phyloP scores from a whole-genome alignment of 2,329 filamentous ascomycete species.

The Fusarium protoensiforme region DNA sequence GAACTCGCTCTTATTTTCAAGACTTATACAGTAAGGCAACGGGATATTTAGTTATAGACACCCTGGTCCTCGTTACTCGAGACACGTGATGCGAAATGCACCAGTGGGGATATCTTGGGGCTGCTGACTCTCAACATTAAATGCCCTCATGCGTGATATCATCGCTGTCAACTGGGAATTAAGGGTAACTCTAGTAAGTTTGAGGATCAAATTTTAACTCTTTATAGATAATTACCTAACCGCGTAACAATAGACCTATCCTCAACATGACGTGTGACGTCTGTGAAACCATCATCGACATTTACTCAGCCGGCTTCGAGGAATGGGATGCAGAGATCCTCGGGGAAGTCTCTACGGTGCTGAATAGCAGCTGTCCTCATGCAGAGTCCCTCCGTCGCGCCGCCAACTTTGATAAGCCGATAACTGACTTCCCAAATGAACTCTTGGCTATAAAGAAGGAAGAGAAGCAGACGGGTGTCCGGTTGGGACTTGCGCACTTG shows the following conservation, averaged over 20 bases:
- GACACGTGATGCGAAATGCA: background rate
- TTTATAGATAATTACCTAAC: background rate
- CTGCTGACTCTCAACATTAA: background rate
- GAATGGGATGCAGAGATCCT: conserved; percentile 19
- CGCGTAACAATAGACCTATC: background rate
- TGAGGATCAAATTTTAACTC: background rate
- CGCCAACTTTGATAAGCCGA: conserved; percentile 6
- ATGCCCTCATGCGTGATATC: background rate
- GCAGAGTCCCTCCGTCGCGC: conserved; percentile 11
- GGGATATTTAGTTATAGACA: background rate
- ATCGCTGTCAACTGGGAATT: background rate
- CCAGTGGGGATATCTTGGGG: background rate
- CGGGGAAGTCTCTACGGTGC: conserved; percentile 2
- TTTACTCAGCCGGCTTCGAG: conserved; percentile 11
- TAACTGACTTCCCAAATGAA: conserved; percentile 2
- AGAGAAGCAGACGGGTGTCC: conserved; percentile 1
- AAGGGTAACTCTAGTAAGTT: background rate
- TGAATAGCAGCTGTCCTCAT: conserved; percentile 8
- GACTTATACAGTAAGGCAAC: no score
- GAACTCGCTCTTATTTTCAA: no score
- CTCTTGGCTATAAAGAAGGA: conserved; percentile 17
- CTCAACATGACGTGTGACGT: background rate
- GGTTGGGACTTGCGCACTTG: conserved; percentile 4
- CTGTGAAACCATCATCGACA: conserved; percentile 17
- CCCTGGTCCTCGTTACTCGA: background rate